Base-by-base conservation (phyloP, 129 eudicot genomes). In the Flaveria sonorensis region DNA sequence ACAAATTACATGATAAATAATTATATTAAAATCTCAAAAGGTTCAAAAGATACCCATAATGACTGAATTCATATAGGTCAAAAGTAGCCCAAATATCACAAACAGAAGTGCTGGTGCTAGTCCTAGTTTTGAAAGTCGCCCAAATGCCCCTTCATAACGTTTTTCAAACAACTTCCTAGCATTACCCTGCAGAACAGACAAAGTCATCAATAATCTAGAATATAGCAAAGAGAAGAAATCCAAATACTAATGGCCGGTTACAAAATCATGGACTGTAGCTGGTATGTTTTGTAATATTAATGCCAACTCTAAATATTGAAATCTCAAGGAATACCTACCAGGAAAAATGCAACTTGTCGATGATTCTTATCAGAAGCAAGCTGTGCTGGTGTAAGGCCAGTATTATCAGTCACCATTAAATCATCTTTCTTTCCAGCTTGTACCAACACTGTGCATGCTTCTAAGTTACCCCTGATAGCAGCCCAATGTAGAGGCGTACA, bases 401-500 rank as follows among this genome's bases (percentile, higher is more conserved):
- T 95, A 74, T 89, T 92, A 81, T 95, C 99, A 15, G 96, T 85
- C 82, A 92, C 86, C 71, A 85, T 71, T 75, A 95, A 78, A 82
- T 95, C 99, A 72, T 92, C 97, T 82, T 89, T 89, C 83, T 92
- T 92, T 71, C 97, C 99, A 51, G 99, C 97, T 72, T 89, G 96
- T 76, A 95, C 99, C 80, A 95, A 84, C 19, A 89, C 92, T 1
- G 97, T 95, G 91, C 99, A 95, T 61, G 99, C 99, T 87, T 95
- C 99, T 85, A 95, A 52, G 74, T 95, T 89, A 78, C 97, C 99
- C 77, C 87, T 88, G 47, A 92, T 89, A 74, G 99, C 99, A 88
- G 99, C 96, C 99, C 99, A 95, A 76, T 95, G 99, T 43, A 95
- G 85, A 80, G 97, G 99, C 43, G 99, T 91, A 81, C 99, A 95